Evolutionary conservation across 2,329 filamentous ascomycete genomes (phyloP).

Genomic region (Akanthomyces uredinophilus): DNA sequence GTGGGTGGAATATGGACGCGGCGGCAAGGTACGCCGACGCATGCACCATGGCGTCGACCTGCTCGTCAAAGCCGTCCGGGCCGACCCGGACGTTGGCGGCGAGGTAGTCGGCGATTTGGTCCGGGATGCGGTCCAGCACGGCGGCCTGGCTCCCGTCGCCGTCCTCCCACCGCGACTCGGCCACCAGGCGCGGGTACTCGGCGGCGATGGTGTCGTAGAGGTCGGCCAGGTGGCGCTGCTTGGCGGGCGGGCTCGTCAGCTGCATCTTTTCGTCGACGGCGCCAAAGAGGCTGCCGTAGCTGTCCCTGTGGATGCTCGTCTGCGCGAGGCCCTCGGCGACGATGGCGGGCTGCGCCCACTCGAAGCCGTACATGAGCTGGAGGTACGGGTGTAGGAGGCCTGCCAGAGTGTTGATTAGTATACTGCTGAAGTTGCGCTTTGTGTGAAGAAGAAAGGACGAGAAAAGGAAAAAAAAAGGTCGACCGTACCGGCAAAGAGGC

Average conservation of each 20-base stretch:
- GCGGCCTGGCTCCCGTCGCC: slow-evolving; percentile 64
- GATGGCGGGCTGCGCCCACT: slow-evolving; percentile 76
- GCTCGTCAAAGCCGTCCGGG: slow-evolving; percentile 51
- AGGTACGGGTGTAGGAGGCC: slow-evolving; percentile 76
- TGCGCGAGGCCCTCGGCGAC: slow-evolving; percentile 77
- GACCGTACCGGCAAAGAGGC: slow-evolving; percentile 59
- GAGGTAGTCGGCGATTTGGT: slow-evolving; percentile 59
- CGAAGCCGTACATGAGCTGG: slow-evolving; percentile 78
- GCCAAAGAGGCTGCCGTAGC: slow-evolving; percentile 50
- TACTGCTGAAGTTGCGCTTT: not conserved
- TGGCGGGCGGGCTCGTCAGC: slow-evolving; percentile 18
- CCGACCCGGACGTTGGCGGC: slow-evolving; percentile 50
- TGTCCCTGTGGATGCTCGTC: slow-evolving; percentile 61
- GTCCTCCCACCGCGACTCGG: slow-evolving; percentile 44
- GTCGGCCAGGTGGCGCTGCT: slow-evolving; percentile 40
- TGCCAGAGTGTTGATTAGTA: slow-evolving; percentile 21
- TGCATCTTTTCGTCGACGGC: slow-evolving; percentile 43
- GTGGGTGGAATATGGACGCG: slow-evolving; percentile 55
- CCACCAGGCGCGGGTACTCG: slow-evolving; percentile 49
- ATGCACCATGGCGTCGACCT: slow-evolving; percentile 63
- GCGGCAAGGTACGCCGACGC: slow-evolving; percentile 45
- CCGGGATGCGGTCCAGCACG: slow-evolving; percentile 55
- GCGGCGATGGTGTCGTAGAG: slow-evolving; percentile 55
- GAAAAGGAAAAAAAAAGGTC: not conserved
- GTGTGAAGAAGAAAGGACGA: not conserved